phyloP scores from a whole-genome alignment of 164 flowering plant genomes.

The Piper betle region DNA sequence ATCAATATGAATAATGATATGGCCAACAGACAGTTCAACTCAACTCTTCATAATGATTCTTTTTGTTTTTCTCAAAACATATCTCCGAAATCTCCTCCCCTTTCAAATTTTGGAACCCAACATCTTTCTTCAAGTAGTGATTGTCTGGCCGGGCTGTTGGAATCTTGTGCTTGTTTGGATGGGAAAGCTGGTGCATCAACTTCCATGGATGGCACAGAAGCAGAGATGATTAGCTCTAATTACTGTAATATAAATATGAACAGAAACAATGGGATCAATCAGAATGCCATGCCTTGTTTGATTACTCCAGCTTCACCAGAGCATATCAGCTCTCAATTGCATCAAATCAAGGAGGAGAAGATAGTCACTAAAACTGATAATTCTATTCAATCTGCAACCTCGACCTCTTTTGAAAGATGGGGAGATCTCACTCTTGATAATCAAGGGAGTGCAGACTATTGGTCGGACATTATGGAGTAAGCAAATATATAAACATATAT shows the following conservation, averaged over 20 bases:
- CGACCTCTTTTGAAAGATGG: constrained; percentile 31
- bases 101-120: constrained; percentile 3
- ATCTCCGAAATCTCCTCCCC: background rate
- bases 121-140: constrained; percentile 3
- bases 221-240: background rate
- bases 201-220: background rate
- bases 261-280: background rate
- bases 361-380: constrained; percentile 10
- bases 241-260: background rate
- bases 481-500: constrained; percentile 6
- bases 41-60: constrained; percentile 2
- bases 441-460: constrained; percentile 19
- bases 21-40: background rate
- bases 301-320: constrained; percentile 17
- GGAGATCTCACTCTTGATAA: constrained; percentile 29
- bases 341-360: constrained; percentile 13
- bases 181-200: background rate
- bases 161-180: constrained; percentile 2
- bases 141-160: constrained; percentile 3
- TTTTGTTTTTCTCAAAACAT: background rate
- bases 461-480: constrained; percentile 35
- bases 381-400: constrained; percentile 16
- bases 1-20: too few relatives aligned
- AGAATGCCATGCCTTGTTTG: constrained; percentile 7
- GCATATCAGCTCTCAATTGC: constrained; percentile 3